Percentiles rank a stretch among this genome's conserved stretches.
These are phyloP conservation scores for Kuraishia capsulata DNA, from an alignment of 805 yeast genomes.

Conservation along the genomic window DNA sequence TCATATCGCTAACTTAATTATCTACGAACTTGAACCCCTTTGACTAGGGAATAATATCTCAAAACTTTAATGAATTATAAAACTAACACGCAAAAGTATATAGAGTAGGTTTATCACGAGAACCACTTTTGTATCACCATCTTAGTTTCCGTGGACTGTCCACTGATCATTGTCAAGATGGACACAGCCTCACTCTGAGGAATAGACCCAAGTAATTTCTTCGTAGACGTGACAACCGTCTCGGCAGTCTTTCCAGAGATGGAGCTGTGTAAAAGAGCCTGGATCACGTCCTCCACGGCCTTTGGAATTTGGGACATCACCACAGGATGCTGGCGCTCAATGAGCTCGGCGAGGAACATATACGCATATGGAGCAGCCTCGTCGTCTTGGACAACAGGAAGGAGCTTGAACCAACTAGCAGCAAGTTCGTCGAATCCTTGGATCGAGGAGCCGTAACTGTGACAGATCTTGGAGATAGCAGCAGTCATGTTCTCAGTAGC, in stretches of 20 bases:
- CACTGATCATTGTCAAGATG: conserved; percentile 32
- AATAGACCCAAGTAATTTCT: conserved; percentile 50
- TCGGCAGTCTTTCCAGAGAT: conserved; percentile 68
- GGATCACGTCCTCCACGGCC: conserved; percentile 60
- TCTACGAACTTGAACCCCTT: too few relatives aligned
- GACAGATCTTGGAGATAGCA: conserved; percentile 78
- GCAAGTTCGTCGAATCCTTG: conserved; percentile 57
- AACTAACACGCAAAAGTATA: too few relatives aligned
- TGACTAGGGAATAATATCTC: too few relatives aligned
- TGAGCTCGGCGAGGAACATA: conserved; percentile 62
- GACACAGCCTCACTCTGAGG: conserved; percentile 65
- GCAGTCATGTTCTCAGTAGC: conserved; percentile 85
- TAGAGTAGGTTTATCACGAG: neutral
- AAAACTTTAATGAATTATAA: too few relatives aligned
- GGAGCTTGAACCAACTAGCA: conserved; percentile 68
- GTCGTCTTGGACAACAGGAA: conserved; percentile 78
- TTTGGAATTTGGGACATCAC: conserved; percentile 47
- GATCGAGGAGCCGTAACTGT: conserved; percentile 45
- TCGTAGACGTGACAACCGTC: conserved; percentile 50
- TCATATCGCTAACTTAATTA: too few relatives aligned
- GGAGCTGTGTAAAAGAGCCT: conserved; percentile 62
- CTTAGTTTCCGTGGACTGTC: conserved; percentile 53
- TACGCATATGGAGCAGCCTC: conserved; percentile 86
- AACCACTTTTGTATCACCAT: conserved; percentile 27
- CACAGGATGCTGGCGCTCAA: conserved; percentile 55